Base-by-base conservation (phyloP, 75 land plant species). In the Picea sitchensis region DNA sequence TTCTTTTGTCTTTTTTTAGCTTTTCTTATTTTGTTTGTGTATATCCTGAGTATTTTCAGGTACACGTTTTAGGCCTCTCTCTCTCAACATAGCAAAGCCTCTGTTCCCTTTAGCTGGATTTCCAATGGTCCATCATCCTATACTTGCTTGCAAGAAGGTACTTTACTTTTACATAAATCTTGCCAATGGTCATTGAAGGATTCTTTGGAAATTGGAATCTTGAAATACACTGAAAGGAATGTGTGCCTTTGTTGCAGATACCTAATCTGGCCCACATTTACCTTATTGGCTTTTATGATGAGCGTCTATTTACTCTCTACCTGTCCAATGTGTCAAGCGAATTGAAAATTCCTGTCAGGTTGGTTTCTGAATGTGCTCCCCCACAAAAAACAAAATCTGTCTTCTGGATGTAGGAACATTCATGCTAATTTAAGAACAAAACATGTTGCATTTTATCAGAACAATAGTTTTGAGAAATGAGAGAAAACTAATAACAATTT, bases 41-140 rank as follows among this genome's bases (percentile, higher is more conserved):
- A 58, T 51, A 15, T 41, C 59, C 20, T 7, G 26, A 9, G 41
- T 21, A 54, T 64, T 74, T 78, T 20, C 81, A 87, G 89, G 89
- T 26, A 87, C 89, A 26, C 83, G 89, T n/a, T 87, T 87, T 75
- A 83, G 89, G 69, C 89, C 89, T 26, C 84, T 87, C 54, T 87
- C 89, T 7, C 78, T 87, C 75, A 87, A 87, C 62, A 54, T 87
- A 18, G 84, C 89, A 41, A 87, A 87, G 79, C 89, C 89, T 17
- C 77, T 87, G 31, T 87, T 87, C 56, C 89, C 89, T 14, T 54
- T 87, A 26, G 89, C 89, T 36, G 89, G 89, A 21, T 84, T 86
- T 65, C 89, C 89, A 17, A 87, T 87, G 89, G 88, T 87, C 14
- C 88, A 87, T 20, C 89, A 87, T 79, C 89, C 89, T 38, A 87